Evolutionary conservation across 106 monocot species (phyloP).

Genomic region (Triglochin maritima): DNA sequence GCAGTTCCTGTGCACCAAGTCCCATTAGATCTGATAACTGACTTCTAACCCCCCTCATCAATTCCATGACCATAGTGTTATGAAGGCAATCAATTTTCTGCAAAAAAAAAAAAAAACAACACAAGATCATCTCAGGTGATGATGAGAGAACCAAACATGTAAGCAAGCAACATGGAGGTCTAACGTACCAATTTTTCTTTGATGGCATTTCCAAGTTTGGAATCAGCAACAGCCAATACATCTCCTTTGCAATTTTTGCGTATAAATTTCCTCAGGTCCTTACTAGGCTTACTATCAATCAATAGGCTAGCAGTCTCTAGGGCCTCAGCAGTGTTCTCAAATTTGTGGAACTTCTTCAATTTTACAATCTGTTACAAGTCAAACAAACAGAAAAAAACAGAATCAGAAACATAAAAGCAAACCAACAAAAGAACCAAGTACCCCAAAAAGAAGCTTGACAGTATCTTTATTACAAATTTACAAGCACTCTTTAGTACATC

Average conservation of each 20-base stretch:
- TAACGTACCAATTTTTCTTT: conserved; percentile 77
- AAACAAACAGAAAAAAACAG: neutral
- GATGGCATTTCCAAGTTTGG: conserved; percentile 85
- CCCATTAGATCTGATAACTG: conserved; percentile 91
- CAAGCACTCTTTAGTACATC: no score
- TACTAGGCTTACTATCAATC: conserved; percentile 92
- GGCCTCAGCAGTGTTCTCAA: conserved; percentile 89
- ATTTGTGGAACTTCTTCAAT: conserved; percentile 84
- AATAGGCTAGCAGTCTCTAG: conserved; percentile 59
- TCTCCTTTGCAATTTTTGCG: conserved; percentile 73
- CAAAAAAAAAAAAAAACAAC: conserved; percentile 1
- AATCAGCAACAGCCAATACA: conserved; percentile 87
- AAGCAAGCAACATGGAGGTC: no score
- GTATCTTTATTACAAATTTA: no score
- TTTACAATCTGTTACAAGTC: conserved; percentile 49
- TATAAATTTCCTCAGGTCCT: conserved; percentile 75
- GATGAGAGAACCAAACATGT: neutral
- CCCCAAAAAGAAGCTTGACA: no score
- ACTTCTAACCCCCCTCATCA: conserved; percentile 89
- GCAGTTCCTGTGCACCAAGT: conserved; percentile 73
- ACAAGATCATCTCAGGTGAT: neutral
- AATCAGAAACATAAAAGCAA: neutral
- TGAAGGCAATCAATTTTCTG: conserved; percentile 94
- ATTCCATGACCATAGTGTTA: conserved; percentile 82
- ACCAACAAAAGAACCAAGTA: no score